Evolutionary conservation across 2,329 filamentous ascomycete genomes (phyloP), one percentile per base, ranked within the genome.

Genomic region (Shiraia bambusicola): DNA sequence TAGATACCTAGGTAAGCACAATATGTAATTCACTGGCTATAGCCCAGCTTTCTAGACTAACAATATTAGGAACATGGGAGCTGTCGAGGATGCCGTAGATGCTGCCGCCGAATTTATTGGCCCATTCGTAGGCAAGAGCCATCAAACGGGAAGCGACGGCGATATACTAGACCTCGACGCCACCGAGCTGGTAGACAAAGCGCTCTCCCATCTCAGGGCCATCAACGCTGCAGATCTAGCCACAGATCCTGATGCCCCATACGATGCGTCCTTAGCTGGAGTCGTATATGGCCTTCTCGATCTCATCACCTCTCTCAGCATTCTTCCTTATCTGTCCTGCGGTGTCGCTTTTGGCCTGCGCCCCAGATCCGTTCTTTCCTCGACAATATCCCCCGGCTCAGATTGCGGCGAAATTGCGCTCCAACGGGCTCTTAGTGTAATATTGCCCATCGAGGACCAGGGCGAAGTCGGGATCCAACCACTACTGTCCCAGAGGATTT

Each of bases 231-330:
- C 65, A 31, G 65, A 69, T 28, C 44, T 63, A 37, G 52, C 42
- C 12, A 50, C 57, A 30, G 55, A 57, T 30, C 54, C 59, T 9
- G 52, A 67, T 45, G 60, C 63, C n/a, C 65, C 63, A 3, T 70
- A 70, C 40, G 66, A 70, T 51, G 65, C 56, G 22, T 66, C 65
- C 25, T 54, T 70, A 10, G 61, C 68, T 10, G 63, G 61, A 8
- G 56, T 67, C 6, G 61, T 69, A 2, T 71, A 70, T 39, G 66
- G 61, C 4, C 54, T 71, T 8, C 46, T 70, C n/a, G 69, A 71
- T 40, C 42, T 70, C 14, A 42, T 64, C 25, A 52, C 56, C 4
- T 49, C 61, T 4, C 52, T 64, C 19, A 66, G 63, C 3, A 63
- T 71, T 4, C 47, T 70, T 15, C 67, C 67, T 22, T 54, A 54